Evolutionary conservation across 108 stramenopile species (phyloP), one percentile per base, ranked within the genome.

Genomic region (Fistulifera solaris): DNA sequence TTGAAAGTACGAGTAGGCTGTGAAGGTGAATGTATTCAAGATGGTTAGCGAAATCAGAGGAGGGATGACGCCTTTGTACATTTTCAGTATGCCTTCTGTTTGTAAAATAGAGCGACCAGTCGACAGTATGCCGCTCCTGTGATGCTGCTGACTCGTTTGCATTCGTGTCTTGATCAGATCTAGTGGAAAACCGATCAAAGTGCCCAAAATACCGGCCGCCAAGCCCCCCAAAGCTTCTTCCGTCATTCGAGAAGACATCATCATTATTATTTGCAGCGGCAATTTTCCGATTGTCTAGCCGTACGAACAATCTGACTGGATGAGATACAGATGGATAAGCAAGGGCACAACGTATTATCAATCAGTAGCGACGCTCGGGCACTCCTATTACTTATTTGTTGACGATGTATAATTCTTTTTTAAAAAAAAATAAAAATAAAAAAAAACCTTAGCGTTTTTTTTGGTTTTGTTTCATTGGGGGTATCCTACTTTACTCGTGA

Each of bases 161-260:
- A 73, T 57, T n/a, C 74, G 51, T 14, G 73, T 75, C 44, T 78
- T 80, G 50, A 76, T 59, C 5, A 69, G 25, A 58, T 89, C 87
- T 16, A 93, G 73, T 11, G 94, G 94, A 63, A 83, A 95, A 10
- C 94, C 94, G 42, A 95, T 77, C 12, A 95, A 63, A 27, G 94
- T 95, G 14, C 94, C 94, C 22, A 93, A 59, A 0, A 92, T 71
- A 19, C 89, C 93, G 0, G 89, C 89, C 17, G 78, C 57, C 42
- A 91, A 65, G 5, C 89, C 82, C 38, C 78, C 68, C 3, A 47
- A 23, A 7, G 68, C 68, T 48, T 68, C 67, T 39, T 68, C 42
- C 41, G 42, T 57, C 18, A 57, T 35, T 35, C 31, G 31, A 35
- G 6, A 6, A 3, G 31, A 6, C 8, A 35, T 35, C 31, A 35